Base-by-base conservation (phyloP, 805 yeast genomes). In the Kazachstania taianensis region DNA sequence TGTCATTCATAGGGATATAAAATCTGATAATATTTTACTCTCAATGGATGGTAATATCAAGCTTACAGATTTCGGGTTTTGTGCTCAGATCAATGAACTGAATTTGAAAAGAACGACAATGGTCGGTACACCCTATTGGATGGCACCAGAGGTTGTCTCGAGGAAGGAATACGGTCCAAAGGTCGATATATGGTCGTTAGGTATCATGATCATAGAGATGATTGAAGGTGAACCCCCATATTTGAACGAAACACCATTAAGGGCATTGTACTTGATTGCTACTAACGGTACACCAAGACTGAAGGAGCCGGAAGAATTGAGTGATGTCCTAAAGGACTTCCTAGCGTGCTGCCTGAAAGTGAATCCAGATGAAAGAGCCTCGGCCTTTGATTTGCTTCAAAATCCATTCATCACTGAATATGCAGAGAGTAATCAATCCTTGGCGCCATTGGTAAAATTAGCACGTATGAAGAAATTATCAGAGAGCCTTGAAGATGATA, bases 121-220 rank as follows among this genome's bases (percentile, higher is more conserved):
- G 94, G 98, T 92, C 14, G 99, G 99, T 12, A 92, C 99, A 0
- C 98, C 99, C 12, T 92, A 92, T 58, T 92, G 99, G 99, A 92
- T 92, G 99, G 99, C 99, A 0, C 99, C 99, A 1, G 99, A 92
- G 59, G 96, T 92, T 37, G 96, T 92, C 19, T 76, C 87, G 15
- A 75, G 92, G 48, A 87, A 86, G 57, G 96, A 87, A 55, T 92
- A 92, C 55, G 97, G 94, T 22, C 94, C 94, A 32, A 87, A 92
- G 56, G 95, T 92, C 28, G 99, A 92, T 62, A 79, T 92, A 32
- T 92, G 99, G 99, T 85, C 96, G 7, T 65, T 92, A 43, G 98
- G 99, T 46, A 92, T 92, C 45, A 92, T 92, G 97, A 78, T 84
- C 14, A 92, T 92, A 50, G 99, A 92, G 62, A 89, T 92, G 97